Percentiles rank a stretch among this genome's conserved stretches.
phyloP scores from a whole-genome alignment of 148 eudicot genomes.

The Mesembryanthemum crystallinum region DNA sequence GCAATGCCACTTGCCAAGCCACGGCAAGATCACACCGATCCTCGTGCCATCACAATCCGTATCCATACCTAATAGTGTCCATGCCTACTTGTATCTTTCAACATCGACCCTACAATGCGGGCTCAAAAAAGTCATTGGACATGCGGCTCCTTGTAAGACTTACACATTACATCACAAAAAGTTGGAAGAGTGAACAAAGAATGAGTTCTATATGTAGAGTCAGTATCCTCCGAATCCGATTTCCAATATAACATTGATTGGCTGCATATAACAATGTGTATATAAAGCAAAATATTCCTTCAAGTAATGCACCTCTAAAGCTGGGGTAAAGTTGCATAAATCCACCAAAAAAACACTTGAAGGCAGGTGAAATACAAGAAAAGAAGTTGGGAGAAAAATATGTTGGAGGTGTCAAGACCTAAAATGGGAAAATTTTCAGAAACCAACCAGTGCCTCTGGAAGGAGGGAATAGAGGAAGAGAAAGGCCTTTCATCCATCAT shows the following conservation, averaged over 20 bases:
- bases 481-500: constrained; percentile 17
- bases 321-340: constrained; percentile 1
- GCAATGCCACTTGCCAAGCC: no score
- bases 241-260: not conserved
- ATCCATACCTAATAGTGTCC: no score
- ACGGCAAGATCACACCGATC: no score
- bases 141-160: no score
- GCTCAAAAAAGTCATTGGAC: no score
- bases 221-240: not conserved
- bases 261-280: not conserved
- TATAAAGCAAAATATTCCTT: constrained; percentile 6
- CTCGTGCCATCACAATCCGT: no score
- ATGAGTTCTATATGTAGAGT: not conserved
- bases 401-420: not conserved
- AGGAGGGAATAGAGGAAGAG: not conserved
- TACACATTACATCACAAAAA: no score
- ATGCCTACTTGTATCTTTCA: no score
- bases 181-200: not conserved
- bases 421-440: not conserved
- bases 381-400: no score
- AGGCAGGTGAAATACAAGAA: constrained; percentile 11
- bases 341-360: constrained; percentile 17
- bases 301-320: not conserved
- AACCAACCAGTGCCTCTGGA: not conserved
- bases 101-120: no score